Evolutionary conservation across 768 basidiomycete genomes (phyloP), one percentile per base, ranked within the genome.

Genomic region (Trametes cubensis): DNA sequence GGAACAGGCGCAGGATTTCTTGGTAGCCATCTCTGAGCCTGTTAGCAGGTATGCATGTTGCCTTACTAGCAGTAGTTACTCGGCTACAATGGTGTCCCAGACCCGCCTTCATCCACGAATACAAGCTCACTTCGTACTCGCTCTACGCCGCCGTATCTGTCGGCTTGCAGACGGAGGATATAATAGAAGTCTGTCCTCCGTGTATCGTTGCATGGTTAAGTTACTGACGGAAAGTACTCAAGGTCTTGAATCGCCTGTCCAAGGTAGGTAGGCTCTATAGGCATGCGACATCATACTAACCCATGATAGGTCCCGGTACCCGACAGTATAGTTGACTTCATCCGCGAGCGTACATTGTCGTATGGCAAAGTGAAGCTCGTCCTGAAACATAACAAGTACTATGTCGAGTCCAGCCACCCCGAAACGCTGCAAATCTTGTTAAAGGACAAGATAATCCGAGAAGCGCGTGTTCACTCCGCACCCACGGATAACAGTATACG

Each of bases 351-450:
- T 66, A 99, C 97, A 0, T 76, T 94, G 58, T 97, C 95, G 55
- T 98, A 98, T 69, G 97, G 97, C 55, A 99, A 99, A 79, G 93
- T 98, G 74, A 96, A 98, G 71, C 86, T 99, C 50, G 97, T 99
- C 7, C 79, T 99, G 67, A 98, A 99, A 73, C 91, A 98, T 73
- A 98, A 98, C 81, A 92, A 90, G 69, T 98, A 98, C 75, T 98
- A 85, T 69, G 93, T 99, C 69, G 97, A 99, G 74, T 96, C 94
- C 28, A 90, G 87, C 66, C 93, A 97, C 69, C 95, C 95, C 2
- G 95, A 98, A 58, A 94, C 94, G 13, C 81, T 98, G 26, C 91
- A 97, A 69, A 78, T 86, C 20, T 78, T 98, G 38, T 81, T 99
- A 45, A 91, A 94, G 71, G 97, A 99, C 76, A 81, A 81, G 60